These are phyloP conservation scores for Musa itinerans DNA, from an alignment of 176 grass and related monocot genomes.

Conservation along the genomic window DNA sequence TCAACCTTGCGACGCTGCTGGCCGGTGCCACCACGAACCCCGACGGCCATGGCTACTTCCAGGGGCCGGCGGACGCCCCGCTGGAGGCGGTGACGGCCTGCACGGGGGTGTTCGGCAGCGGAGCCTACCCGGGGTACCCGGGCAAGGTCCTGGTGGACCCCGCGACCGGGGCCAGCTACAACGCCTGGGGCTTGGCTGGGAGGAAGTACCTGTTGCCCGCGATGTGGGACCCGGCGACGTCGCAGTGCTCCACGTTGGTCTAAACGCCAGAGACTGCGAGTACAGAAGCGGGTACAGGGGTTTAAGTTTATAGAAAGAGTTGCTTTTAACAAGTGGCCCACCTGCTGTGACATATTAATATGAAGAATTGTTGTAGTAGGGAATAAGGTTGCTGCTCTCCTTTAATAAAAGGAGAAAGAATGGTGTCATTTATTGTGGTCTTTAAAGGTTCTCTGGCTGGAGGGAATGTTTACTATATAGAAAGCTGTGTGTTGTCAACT, in stretches of 20 bases:
- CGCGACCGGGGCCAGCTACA: background rate
- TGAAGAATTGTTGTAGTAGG: too few relatives aligned
- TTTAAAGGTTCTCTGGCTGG: too few relatives aligned
- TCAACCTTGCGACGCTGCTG: constrained; percentile 38
- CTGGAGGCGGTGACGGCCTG: constrained; percentile 4
- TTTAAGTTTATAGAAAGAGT: too few relatives aligned
- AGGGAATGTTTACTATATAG: too few relatives aligned
- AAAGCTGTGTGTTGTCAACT: too few relatives aligned
- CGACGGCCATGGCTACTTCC: background rate
- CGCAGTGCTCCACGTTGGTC: background rate
- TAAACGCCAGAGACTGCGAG: background rate
- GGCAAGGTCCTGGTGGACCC: background rate
- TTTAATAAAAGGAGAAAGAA: too few relatives aligned
- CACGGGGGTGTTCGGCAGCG: constrained; percentile 8
- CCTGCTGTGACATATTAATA: too few relatives aligned
- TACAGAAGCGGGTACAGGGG: too few relatives aligned
- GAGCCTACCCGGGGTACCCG: background rate
- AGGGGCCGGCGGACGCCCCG: constrained; percentile 1
- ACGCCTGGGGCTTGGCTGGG: background rate
- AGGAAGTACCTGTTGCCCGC: constrained; percentile 1
- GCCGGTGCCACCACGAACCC: constrained; percentile 4
- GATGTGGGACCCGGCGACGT: background rate
- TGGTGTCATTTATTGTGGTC: too few relatives aligned
- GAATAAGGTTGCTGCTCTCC: too few relatives aligned
- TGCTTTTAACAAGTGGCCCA: too few relatives aligned